Conservation (phyloP, 352 stramenopile species). For the Globisporangium ultimum region DNA sequence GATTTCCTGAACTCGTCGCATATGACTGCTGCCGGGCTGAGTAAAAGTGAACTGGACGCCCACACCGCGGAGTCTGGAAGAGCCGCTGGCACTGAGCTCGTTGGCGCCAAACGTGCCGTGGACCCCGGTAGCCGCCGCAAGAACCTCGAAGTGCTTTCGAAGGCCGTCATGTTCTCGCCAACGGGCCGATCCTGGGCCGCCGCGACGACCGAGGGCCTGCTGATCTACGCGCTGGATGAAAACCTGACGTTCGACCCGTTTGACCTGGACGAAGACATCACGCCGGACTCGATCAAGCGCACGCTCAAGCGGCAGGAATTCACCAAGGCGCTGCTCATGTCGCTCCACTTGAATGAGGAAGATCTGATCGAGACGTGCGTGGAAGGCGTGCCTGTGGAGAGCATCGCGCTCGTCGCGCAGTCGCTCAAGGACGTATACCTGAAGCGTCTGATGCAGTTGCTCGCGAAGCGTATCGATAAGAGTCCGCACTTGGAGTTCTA, state of each 20-base stretch:
- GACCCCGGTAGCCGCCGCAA: conserved; percentile 89
- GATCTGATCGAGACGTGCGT: conserved; percentile 90
- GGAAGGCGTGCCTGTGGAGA: conserved; percentile 87
- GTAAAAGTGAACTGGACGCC: conserved; percentile 69
- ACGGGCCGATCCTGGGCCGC: conserved; percentile 96
- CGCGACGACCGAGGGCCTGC: conserved; percentile 96
- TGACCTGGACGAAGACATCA: conserved; percentile 97
- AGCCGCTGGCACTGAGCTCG: conserved; percentile 45
- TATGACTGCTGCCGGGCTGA: conserved; percentile 72
- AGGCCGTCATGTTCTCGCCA: conserved; percentile 95
- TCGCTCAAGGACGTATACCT: conserved; percentile 91
- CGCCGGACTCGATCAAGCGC: conserved; percentile 88
- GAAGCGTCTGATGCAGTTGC: conserved; percentile 89
- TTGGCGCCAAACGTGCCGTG: conserved; percentile 87
- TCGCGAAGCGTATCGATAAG: conserved; percentile 90
- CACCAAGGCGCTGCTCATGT: conserved; percentile 93
- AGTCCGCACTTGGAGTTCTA: conserved; percentile 98
- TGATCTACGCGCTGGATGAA: conserved; percentile 97
- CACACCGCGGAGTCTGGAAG: conserved; percentile 34
- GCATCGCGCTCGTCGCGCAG: conserved; percentile 89
- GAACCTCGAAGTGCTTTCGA: conserved; percentile 85
- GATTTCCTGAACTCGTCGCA: conserved; percentile 94
- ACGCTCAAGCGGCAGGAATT: conserved; percentile 90
- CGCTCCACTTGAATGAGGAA: conserved; percentile 96
- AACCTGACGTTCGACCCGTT: conserved; percentile 98